phyloP scores from a whole-genome alignment of 306 rosid genomes.

The Begonia masoniana region DNA sequence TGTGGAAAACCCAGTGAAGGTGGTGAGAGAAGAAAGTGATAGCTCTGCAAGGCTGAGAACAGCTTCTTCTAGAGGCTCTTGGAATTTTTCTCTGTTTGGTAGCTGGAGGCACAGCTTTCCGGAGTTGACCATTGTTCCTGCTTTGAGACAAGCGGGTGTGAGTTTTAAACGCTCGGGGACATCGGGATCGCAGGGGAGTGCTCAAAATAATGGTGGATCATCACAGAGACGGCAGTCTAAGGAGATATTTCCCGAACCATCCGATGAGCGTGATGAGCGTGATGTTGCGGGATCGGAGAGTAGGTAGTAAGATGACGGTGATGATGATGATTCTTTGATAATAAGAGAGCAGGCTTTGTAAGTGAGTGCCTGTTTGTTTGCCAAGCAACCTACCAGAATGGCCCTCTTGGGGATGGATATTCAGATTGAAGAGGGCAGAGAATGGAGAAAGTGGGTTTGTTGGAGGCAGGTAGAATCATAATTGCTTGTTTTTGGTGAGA shows the following conservation, averaged over 20 bases:
- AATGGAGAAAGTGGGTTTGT: not conserved
- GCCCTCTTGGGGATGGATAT: not conserved
- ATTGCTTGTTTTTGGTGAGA: not conserved
- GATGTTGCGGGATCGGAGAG: slow-evolving; percentile 50
- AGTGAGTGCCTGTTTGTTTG: slow-evolving; percentile 8
- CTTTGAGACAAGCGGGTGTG: slow-evolving; percentile 34
- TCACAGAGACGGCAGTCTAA: slow-evolving; percentile 51
- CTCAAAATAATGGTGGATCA: slow-evolving; percentile 35
- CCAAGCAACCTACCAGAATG: not conserved
- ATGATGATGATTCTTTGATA: slow-evolving; percentile 39
- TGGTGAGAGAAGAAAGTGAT: slow-evolving; percentile 73
- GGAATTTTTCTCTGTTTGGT: slow-evolving; percentile 89
- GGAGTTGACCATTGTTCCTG: slow-evolving; percentile 43
- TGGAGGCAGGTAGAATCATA: not conserved
- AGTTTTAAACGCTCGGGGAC: slow-evolving; percentile 62
- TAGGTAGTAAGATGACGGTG: slow-evolving; percentile 17
- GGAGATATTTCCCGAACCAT: slow-evolving; percentile 81
- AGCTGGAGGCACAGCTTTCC: slow-evolving; percentile 86
- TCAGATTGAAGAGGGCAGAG: not conserved
- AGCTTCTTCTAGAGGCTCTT: slow-evolving; percentile 80
- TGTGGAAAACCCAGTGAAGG: slow-evolving; percentile 81
- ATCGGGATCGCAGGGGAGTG: slow-evolving; percentile 53
- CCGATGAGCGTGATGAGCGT: slow-evolving; percentile 29
- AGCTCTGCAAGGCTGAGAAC: slow-evolving; percentile 70
- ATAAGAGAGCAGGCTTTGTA: slow-evolving; percentile 35